These are phyloP conservation scores for Ceratocystis ficicola DNA, from an alignment of 2,329 filamentous ascomycete genomes.

Conservation along the genomic window DNA sequence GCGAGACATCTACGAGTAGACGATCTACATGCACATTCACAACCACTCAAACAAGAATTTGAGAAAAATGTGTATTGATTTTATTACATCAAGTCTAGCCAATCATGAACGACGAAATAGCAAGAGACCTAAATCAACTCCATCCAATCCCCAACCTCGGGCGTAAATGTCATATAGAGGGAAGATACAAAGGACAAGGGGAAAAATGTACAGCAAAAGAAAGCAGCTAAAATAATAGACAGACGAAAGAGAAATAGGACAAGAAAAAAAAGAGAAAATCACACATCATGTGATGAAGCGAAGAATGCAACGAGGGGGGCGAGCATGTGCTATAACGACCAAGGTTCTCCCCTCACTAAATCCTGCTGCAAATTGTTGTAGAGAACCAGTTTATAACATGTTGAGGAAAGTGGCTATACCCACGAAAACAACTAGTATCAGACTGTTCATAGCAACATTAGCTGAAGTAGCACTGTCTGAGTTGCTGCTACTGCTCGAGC, in stretches of 20 bases:
- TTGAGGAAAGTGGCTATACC: conserved; percentile 3
- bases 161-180: neutral
- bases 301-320: neutral
- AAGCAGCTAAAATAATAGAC: neutral
- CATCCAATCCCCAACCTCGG: neutral
- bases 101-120: neutral
- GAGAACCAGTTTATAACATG: neutral
- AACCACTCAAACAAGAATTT: no score
- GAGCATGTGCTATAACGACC: neutral
- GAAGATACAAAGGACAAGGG: neutral
- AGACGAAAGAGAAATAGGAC: neutral
- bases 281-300: neutral
- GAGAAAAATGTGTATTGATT: neutral
- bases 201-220: neutral
- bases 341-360: neutral
- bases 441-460: neutral
- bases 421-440: conserved; percentile 8
- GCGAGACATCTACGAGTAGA: neutral
- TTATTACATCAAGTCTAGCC: neutral
- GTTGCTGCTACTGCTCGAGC: neutral
- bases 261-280: neutral
- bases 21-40: no score
- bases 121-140: neutral
- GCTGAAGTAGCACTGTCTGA: neutral
- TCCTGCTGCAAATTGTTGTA: no score